phyloP scores from a whole-genome alignment of 106 monocot genomes.

The Dendrobium chrysotoxum region DNA sequence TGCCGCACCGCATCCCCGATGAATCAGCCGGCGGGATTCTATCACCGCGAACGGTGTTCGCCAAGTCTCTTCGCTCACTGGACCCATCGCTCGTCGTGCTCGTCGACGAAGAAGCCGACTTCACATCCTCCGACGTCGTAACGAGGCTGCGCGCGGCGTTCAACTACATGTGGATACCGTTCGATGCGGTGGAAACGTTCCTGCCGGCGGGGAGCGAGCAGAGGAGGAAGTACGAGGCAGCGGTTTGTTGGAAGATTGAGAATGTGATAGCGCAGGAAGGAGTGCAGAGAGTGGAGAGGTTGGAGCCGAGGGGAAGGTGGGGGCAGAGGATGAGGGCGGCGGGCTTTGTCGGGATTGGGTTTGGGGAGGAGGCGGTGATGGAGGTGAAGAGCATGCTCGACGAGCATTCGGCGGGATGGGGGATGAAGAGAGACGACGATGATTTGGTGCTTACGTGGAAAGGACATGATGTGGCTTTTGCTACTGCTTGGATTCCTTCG shows the following conservation, averaged over 20 bases:
- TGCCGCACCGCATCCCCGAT: slow-evolving; percentile 30
- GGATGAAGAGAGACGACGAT: slow-evolving; percentile 58
- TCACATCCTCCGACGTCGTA: slow-evolving; percentile 32
- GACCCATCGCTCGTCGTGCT: neutral
- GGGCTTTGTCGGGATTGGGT: slow-evolving; percentile 14
- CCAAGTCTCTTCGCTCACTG: neutral
- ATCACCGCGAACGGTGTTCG: slow-evolving; percentile 1
- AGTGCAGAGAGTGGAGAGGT: slow-evolving; percentile 32
- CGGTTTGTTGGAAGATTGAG: slow-evolving; percentile 63
- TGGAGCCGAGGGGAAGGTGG: slow-evolving; percentile 20
- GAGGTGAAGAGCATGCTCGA: slow-evolving; percentile 40
- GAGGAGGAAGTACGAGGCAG: slow-evolving; percentile 47
- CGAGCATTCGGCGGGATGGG: slow-evolving; percentile 64
- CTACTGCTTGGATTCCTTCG: slow-evolving; percentile 38
- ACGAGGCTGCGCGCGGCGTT: slow-evolving; percentile 36
- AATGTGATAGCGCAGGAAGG: slow-evolving; percentile 42
- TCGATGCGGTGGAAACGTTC: slow-evolving; percentile 57
- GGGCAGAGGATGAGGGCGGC: slow-evolving; percentile 28
- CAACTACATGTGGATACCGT: slow-evolving; percentile 62
- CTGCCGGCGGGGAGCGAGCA: slow-evolving; percentile 34
- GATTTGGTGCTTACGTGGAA: slow-evolving; percentile 68
- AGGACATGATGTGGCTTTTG: slow-evolving; percentile 52
- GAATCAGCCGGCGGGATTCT: slow-evolving; percentile 14
- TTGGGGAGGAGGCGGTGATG: slow-evolving; percentile 33
- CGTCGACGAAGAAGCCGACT: slow-evolving; percentile 30